Percentiles rank a stretch among this genome's conserved stretches.
Evolutionary conservation across 768 basidiomycete species (phyloP).

Genomic region (Suillus ampliporus): DNA sequence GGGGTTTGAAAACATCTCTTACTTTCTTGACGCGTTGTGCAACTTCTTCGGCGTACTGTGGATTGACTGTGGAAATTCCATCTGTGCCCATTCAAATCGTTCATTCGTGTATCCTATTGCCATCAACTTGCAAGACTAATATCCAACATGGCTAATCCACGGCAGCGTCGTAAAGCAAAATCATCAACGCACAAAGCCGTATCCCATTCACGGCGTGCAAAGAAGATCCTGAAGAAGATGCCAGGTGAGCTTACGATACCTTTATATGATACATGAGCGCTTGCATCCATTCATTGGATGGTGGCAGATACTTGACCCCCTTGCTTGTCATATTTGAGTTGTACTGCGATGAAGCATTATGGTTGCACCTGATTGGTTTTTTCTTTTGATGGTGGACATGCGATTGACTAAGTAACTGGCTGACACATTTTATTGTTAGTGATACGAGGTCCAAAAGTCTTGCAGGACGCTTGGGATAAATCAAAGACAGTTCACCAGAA

Average conservation of each 20-base stretch:
- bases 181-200: constrained; percentile 78
- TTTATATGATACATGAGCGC: background rate
- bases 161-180: constrained; percentile 86
- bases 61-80: background rate
- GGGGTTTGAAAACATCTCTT: constrained; percentile 2
- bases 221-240: constrained; percentile 78
- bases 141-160: constrained; percentile 92
- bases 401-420: background rate
- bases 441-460: constrained; percentile 78
- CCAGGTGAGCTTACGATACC: constrained; percentile 55
- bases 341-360: background rate
- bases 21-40: background rate
- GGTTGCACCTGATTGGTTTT: constrained; percentile 13
- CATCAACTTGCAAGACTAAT: background rate
- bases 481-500: constrained; percentile 91
- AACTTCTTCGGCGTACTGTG: background rate
- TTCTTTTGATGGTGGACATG: too few species aligned
- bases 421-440: constrained; percentile 45
- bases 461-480: constrained; percentile 89
- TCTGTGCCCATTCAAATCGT: constrained; percentile 4
- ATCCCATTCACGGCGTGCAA: constrained; percentile 75
- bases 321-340: background rate
- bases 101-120: background rate
- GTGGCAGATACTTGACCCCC: background rate
- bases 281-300: background rate